Evolutionary conservation across 2,329 filamentous ascomycete species (phyloP).

Genomic region (Fusarium anguioides): DNA sequence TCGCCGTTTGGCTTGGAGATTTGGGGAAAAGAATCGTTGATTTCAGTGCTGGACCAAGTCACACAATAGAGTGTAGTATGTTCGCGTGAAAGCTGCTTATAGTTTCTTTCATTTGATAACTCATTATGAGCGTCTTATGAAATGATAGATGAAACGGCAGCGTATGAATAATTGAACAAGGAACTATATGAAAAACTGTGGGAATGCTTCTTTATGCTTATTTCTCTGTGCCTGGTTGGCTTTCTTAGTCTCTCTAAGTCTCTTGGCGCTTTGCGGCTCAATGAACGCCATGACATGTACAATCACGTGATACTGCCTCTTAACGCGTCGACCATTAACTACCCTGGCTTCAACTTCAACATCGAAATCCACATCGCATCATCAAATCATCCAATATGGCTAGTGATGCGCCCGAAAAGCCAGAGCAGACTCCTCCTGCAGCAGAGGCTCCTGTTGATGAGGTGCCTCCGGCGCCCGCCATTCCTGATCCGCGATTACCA

Average conservation of each 20-base stretch:
- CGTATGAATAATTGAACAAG: constrained; percentile 10
- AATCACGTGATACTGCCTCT: constrained; percentile 40
- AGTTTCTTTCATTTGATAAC: neutral
- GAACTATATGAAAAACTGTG: neutral
- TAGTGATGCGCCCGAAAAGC: constrained; percentile 51
- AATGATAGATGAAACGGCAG: neutral
- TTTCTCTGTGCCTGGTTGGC: neutral
- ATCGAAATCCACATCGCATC: constrained; percentile 23
- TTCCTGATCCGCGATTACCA: constrained; percentile 72
- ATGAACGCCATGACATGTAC: constrained; percentile 20
- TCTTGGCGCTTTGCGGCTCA: constrained; percentile 24
- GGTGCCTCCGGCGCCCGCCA: constrained; percentile 58
- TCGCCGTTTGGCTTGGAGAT: constrained; percentile 43
- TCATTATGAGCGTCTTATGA: neutral
- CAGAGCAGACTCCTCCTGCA: constrained; percentile 45
- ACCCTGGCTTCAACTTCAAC: constrained; percentile 18
- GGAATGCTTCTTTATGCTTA: constrained; percentile 6
- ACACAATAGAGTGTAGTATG: constrained; percentile 42
- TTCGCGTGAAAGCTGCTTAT: constrained; percentile 21
- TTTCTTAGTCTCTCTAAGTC: constrained; percentile 8
- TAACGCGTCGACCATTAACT: constrained; percentile 28
- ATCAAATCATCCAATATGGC: constrained; percentile 48
- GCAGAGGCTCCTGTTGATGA: constrained; percentile 46
- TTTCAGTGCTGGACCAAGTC: constrained; percentile 36
- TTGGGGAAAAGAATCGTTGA: constrained; percentile 27